phyloP scores from a whole-genome alignment of 2,329 filamentous ascomycete genomes.

The Fusarium foetens region DNA sequence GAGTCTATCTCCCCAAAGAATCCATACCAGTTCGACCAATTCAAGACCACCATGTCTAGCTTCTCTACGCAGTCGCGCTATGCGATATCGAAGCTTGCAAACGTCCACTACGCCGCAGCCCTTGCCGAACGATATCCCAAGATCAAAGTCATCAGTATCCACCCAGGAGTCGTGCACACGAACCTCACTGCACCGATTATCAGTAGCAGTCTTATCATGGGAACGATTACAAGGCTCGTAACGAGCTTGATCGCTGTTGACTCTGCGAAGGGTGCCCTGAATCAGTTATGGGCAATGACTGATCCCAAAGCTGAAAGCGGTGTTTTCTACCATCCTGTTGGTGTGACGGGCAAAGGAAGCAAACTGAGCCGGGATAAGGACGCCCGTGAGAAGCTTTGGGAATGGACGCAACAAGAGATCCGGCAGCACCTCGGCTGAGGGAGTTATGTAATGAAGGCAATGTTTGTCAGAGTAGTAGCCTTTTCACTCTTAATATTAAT shows the following conservation, averaged over 20 bases:
- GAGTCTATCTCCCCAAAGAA: neutral
- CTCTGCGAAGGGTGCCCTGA: neutral
- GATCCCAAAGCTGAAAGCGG: neutral
- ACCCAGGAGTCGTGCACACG: neutral
- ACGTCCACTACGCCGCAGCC: constrained; percentile 9
- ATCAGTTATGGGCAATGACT: neutral
- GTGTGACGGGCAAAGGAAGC: constrained; percentile 3
- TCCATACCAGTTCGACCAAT: constrained; percentile 7
- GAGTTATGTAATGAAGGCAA: fast-evolving
- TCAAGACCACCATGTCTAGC: constrained; percentile 1
- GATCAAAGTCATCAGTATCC: neutral
- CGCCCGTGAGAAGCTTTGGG: constrained; percentile 3
- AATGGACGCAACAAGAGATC: constrained; percentile 9
- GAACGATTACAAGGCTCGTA: neutral
- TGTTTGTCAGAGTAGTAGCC: neutral
- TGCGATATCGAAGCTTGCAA: constrained; percentile 1
- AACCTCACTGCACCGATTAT: neutral
- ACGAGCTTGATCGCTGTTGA: neutral
- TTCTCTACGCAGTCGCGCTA: neutral
- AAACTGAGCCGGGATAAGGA: neutral
- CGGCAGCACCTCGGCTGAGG: neutral
- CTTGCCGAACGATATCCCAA: neutral
- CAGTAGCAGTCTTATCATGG: neutral
- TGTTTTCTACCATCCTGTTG: constrained; percentile 7
- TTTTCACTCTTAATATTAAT: neutral